A percentile compares a stretch with the other conserved stretches of the same genome.
These are phyloP conservation scores for Pneumocystis wakefieldiae DNA, from an alignment of 1,139 yeast genomes.

Conservation along the genomic window DNA sequence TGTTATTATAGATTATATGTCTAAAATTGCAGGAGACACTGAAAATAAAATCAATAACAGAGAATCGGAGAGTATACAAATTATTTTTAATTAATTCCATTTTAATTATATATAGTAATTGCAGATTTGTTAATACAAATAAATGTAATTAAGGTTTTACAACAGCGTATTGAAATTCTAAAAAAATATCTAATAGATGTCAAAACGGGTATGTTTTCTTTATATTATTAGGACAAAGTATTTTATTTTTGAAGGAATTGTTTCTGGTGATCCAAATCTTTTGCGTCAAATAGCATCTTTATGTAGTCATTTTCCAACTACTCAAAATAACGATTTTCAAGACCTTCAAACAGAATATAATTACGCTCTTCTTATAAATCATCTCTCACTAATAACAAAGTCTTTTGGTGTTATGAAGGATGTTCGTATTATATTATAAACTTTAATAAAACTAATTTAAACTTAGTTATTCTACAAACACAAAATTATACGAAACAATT, in stretches of 20 bases:
- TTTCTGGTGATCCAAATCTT: neutral
- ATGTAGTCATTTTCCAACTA: neutral
- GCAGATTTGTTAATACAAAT: neutral
- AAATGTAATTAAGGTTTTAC: neutral
- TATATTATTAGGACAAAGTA: neutral
- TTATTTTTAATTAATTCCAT: no score
- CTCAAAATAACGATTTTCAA: neutral
- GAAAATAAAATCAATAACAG: neutral
- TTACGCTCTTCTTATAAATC: neutral
- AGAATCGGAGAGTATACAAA: neutral
- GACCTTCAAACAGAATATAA: neutral
- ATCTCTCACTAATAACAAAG: neutral
- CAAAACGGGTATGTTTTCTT: no score
- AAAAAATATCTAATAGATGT: no score
- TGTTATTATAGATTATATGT: neutral
- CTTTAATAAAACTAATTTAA: no score
- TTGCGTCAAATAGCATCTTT: neutral
- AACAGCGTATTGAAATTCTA: neutral
- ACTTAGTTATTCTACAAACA: no score
- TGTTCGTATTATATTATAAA: neutral
- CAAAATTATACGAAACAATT: neutral
- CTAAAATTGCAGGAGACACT: neutral
- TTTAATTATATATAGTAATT: neutral
- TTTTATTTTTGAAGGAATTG: neutral
- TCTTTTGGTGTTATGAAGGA: neutral